Conservation (phyloP, 2,329 filamentous ascomycete genomes). For the Cryphonectria parasitica region DNA sequence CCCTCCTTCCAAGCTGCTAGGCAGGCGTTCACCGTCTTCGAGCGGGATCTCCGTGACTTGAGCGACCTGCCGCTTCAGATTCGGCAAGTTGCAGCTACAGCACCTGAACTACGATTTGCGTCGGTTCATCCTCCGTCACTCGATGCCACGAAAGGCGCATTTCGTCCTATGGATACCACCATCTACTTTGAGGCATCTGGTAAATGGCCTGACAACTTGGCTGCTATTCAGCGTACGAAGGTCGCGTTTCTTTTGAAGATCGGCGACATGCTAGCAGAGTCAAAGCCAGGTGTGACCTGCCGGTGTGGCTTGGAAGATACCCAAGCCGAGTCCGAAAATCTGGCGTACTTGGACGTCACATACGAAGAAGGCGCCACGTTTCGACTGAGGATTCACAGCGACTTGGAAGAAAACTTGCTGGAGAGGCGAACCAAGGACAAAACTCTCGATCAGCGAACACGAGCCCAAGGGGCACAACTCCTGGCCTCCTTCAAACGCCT, state of each 20-base stretch:
- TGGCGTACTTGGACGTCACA: conserved; percentile 79
- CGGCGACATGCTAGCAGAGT: conserved; percentile 68
- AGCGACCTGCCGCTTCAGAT: conserved; percentile 88
- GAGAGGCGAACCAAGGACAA: conserved; percentile 80
- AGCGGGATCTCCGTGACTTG: conserved; percentile 75
- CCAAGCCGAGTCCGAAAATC: conserved; percentile 70
- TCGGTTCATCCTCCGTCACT: conserved; percentile 60
- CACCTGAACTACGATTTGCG: conserved; percentile 74
- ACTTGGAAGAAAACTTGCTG: conserved; percentile 80
- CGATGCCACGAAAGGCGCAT: conserved; percentile 47
- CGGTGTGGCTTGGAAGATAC: conserved; percentile 82
- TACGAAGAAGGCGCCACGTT: conserved; percentile 76
- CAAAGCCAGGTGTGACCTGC: conserved; percentile 61
- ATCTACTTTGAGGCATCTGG: conserved; percentile 92
- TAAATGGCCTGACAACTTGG: conserved; percentile 90
- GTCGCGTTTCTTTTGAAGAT: conserved; percentile 85
- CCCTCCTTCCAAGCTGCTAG: conserved; percentile 69
- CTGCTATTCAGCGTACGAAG: conserved; percentile 91
- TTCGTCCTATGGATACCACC: conserved; percentile 72
- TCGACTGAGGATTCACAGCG: conserved; percentile 85
- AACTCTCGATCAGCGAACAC: conserved; percentile 63
- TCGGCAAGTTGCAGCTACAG: conserved; percentile 75
- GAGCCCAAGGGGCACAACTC: conserved; percentile 71
- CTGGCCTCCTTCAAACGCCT: conserved; percentile 72
- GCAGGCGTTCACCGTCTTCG: conserved; percentile 72